Evolutionary conservation across 169 alveolate genomes (phyloP).

Genomic region (Theileria annulata): DNA sequence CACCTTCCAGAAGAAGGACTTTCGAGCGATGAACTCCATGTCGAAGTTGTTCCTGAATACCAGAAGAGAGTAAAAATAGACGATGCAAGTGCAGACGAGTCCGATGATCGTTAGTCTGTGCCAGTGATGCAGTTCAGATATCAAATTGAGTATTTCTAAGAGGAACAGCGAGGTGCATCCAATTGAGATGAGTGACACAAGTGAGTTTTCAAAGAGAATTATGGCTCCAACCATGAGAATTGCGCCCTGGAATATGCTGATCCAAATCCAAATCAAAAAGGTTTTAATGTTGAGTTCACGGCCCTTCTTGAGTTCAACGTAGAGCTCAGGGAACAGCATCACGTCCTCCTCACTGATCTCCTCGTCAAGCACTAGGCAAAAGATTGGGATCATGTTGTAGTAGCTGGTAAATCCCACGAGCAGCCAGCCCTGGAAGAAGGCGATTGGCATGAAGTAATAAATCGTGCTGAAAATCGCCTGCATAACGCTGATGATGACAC

Average conservation of each 20-base stretch:
- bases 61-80: slow-evolving; percentile 83
- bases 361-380: slow-evolving; percentile 90
- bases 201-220: slow-evolving; percentile 86
- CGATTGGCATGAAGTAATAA: slow-evolving; percentile 91
- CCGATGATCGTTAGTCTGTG: slow-evolving; percentile 82
- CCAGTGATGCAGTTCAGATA: slow-evolving; percentile 90
- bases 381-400: slow-evolving; percentile 94
- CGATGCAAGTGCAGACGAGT: slow-evolving; percentile 78
- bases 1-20: slow-evolving; percentile 87
- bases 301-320: slow-evolving; percentile 90
- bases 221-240: slow-evolving; percentile 93
- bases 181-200: slow-evolving; percentile 90
- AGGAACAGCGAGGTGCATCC: slow-evolving; percentile 94
- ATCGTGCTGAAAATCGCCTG: slow-evolving; percentile 89
- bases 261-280: slow-evolving; percentile 95
- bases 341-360: slow-evolving; percentile 87
- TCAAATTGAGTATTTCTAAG: slow-evolving; percentile 92
- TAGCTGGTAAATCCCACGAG: slow-evolving; percentile 97
- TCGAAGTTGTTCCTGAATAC: slow-evolving; percentile 89
- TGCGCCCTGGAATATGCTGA: slow-evolving; percentile 91
- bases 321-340: slow-evolving; percentile 92
- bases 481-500: slow-evolving; percentile 91
- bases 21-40: slow-evolving; percentile 82
- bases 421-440: slow-evolving; percentile 96
- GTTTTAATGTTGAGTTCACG: slow-evolving; percentile 91